Conservation (phyloP, 352 stramenopile species). For the Saprolegnia parasitica region DNA sequence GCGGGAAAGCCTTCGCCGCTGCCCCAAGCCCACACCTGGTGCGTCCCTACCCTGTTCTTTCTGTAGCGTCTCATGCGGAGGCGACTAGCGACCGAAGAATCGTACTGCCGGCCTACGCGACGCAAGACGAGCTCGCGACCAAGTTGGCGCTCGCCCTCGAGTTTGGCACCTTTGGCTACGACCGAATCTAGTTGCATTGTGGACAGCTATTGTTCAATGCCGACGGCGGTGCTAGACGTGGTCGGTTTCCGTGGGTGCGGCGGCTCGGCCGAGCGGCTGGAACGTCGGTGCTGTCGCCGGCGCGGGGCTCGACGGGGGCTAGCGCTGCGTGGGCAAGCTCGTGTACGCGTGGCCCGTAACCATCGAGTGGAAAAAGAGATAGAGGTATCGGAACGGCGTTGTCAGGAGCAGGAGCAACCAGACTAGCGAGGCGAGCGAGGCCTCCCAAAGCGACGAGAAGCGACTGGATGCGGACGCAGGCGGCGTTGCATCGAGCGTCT, state of each 20-base stretch:
- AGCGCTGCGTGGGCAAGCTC: neutral
- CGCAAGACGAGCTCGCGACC: constrained; percentile 43
- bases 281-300: constrained; percentile 37
- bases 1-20: constrained; percentile 32
- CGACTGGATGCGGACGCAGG: neutral
- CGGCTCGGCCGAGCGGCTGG: constrained; percentile 46
- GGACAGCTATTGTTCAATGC: too few species aligned
- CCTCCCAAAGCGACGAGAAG: neutral
- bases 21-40: constrained; percentile 76
- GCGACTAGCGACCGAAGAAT: constrained; percentile 56
- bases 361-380: constrained; percentile 66
- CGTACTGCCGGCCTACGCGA: constrained; percentile 63
- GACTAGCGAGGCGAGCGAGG: neutral
- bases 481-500: constrained; percentile 24
- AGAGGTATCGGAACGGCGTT: constrained; percentile 50
- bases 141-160: constrained; percentile 60
- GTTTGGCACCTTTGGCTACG: constrained; percentile 62
- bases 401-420: neutral
- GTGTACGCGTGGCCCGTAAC: constrained; percentile 35
- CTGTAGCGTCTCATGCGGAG: neutral
- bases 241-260: constrained; percentile 42
- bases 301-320: constrained; percentile 27
- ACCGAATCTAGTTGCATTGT: constrained; percentile 83
- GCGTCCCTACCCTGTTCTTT: constrained; percentile 17
- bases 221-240: neutral